Evolutionary conservation across 768 basidiomycete genomes (phyloP).

Genomic region (Cantharellus cinnabarinus): DNA sequence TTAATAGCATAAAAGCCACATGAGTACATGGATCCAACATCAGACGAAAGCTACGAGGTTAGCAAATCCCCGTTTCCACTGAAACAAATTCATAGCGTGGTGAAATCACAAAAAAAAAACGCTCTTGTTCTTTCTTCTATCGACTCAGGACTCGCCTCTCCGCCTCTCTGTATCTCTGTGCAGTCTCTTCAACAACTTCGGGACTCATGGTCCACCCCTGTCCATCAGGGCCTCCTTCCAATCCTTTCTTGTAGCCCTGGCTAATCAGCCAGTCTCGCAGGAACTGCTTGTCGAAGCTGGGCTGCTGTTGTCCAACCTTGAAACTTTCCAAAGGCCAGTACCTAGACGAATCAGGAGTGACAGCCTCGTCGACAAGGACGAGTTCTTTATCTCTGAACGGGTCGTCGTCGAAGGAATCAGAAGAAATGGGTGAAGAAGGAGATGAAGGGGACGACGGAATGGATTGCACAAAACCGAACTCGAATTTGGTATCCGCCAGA

Average conservation of each 20-base stretch:
- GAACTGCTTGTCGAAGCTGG: constrained; percentile 95
- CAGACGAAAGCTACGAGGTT: no score
- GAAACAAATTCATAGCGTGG: no score
- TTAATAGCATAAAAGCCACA: no score
- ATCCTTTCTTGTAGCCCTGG: constrained; percentile 52
- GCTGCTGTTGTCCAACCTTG: constrained; percentile 50
- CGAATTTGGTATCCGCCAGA: constrained; percentile 96
- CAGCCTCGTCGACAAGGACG: constrained; percentile 86
- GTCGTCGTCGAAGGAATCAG: no score
- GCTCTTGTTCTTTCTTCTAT: no score
- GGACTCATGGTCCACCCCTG: constrained; percentile 65
- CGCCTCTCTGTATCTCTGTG: constrained; percentile 60
- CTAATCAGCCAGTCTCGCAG: constrained; percentile 72
- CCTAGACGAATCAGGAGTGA: constrained; percentile 92
- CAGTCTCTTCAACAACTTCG: constrained; percentile 57
- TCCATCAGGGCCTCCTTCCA: constrained; percentile 52
- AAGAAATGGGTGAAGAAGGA: no score
- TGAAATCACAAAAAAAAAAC: no score
- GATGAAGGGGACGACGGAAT: constrained; percentile 4
- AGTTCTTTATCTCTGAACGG: constrained; percentile 23
- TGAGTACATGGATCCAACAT: no score
- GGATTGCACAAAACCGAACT: constrained; percentile 63
- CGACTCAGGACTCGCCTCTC: constrained; percentile 17
- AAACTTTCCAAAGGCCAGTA: constrained; percentile 82
- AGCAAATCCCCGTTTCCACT: no score